Evolutionary conservation across 805 yeast species (phyloP).

Genomic region (Suhomyces sp.): DNA sequence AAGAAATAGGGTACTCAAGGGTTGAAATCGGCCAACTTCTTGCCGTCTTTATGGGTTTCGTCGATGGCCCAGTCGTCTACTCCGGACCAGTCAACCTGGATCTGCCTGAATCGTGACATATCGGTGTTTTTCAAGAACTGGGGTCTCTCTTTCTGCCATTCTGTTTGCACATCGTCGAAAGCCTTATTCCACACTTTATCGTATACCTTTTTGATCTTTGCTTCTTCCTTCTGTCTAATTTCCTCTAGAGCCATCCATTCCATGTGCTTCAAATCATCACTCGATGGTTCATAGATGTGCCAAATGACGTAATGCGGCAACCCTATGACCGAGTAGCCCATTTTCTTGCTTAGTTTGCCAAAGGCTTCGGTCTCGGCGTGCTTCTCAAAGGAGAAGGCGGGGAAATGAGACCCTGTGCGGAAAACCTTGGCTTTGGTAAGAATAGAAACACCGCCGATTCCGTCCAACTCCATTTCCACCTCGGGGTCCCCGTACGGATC

Average conservation of each 20-base stretch:
- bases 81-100: conserved; percentile 69
- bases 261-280: conserved; percentile 84
- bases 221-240: conserved; percentile 58
- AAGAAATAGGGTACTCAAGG: conserved; percentile 20
- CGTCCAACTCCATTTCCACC: conserved; percentile 90
- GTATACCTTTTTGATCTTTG: conserved; percentile 60
- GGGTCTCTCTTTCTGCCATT: conserved; percentile 70
- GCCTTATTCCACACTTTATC: conserved; percentile 74
- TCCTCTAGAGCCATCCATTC: conserved; percentile 88
- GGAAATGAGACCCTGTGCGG: conserved; percentile 87
- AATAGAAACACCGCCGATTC: conserved; percentile 96
- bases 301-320: conserved; percentile 64
- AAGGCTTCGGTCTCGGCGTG: conserved; percentile 99
- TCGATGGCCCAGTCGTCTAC: conserved; percentile 45
- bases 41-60: conserved; percentile 23
- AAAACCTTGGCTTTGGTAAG: conserved; percentile 84
- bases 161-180: conserved; percentile 68
- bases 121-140: conserved; percentile 78
- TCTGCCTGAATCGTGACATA: conserved; percentile 44
- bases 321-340: conserved; percentile 87
- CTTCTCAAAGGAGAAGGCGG: conserved; percentile 92
- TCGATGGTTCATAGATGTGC: conserved; percentile 81
- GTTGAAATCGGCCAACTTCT: conserved; percentile 40
- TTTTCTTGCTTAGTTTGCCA: conserved; percentile 80
- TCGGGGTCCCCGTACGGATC: conserved; percentile 95